Conservation (phyloP, 1,139 yeast genomes). For the Suhomyces chickasaworum region DNA sequence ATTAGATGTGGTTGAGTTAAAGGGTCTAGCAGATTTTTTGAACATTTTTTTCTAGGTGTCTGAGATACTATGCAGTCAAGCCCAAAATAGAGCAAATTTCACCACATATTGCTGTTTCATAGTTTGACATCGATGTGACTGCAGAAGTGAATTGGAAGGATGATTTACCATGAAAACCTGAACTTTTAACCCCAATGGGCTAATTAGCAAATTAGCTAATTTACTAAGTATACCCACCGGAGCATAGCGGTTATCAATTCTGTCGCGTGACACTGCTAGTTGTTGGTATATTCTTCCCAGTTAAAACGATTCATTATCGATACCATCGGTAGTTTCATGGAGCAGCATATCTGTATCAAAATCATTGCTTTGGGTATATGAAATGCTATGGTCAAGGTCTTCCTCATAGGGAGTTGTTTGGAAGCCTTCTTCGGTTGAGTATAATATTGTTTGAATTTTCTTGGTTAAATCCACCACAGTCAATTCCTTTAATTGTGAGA, state of each 20-base stretch:
- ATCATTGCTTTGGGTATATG: slow-evolving; percentile 4
- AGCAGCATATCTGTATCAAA: slow-evolving; percentile 11
- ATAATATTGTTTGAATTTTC: slow-evolving; percentile 73
- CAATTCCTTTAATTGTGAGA: slow-evolving; percentile 31
- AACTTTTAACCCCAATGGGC: background rate
- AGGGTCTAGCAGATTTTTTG: slow-evolving; percentile 6
- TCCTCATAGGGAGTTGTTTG: slow-evolving; percentile 32
- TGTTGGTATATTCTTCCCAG: slow-evolving; percentile 1
- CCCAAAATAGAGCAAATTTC: slow-evolving; percentile 3
- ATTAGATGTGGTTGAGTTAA: background rate
- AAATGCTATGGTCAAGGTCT: slow-evolving; percentile 7
- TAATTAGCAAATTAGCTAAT: too few species aligned
- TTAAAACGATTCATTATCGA: slow-evolving; percentile 15
- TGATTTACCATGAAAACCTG: background rate
- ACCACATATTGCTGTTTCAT: background rate
- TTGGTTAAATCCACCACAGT: slow-evolving; percentile 47
- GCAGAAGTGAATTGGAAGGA: background rate
- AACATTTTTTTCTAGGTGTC: slow-evolving; percentile 7
- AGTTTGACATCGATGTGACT: background rate
- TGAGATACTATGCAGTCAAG: slow-evolving; percentile 8
- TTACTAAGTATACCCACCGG: background rate
- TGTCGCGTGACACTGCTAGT: slow-evolving; percentile 2
- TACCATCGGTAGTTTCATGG: slow-evolving; percentile 8
- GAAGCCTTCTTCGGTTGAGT: slow-evolving; percentile 81
- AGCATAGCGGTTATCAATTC: background rate